These are phyloP conservation scores for Nigrospora sphaerica DNA, from an alignment of 2,329 filamentous ascomycete species.

Conservation along the genomic window DNA sequence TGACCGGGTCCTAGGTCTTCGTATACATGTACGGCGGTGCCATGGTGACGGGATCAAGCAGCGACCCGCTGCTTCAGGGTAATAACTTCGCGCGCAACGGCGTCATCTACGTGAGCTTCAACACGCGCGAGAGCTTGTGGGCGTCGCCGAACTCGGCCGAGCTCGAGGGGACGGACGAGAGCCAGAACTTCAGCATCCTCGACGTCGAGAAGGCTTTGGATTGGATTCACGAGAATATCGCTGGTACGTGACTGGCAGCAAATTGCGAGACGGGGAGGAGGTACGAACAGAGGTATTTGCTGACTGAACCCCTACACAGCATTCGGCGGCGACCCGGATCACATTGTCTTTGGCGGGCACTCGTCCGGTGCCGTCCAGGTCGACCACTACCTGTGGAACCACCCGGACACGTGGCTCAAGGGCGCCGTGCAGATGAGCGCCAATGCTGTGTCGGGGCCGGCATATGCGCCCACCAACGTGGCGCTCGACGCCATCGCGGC, in stretches of 20 bases:
- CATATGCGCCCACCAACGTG: conserved; percentile 26
- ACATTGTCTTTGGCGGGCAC: conserved; percentile 36
- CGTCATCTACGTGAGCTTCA: conserved; percentile 30
- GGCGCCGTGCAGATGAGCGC: conserved; percentile 33
- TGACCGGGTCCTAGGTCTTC: conserved; percentile 19
- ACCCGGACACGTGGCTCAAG: conserved; percentile 27
- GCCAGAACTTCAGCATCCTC: conserved; percentile 25
- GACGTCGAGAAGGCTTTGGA: conserved; percentile 30
- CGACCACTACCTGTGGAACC: conserved; percentile 34
- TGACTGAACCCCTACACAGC: conserved; percentile 12
- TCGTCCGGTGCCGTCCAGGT: conserved; percentile 28
- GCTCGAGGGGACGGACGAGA: conserved; percentile 11
- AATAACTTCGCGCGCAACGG: conserved; percentile 28
- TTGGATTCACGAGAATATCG: conserved; percentile 31
- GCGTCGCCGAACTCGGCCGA: conserved; percentile 34
- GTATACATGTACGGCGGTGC: conserved; percentile 38
- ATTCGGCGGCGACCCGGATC: conserved; percentile 36
- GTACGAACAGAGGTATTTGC: background rate
- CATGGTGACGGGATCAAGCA: conserved; percentile 32
- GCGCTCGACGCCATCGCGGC: conserved; percentile 27
- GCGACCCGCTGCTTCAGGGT: conserved; percentile 29
- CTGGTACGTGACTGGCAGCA: conserved; percentile 1
- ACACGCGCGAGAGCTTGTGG: conserved; percentile 33
- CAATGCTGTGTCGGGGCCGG: conserved; percentile 31
- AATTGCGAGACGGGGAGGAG: background rate